phyloP scores from a whole-genome alignment of 2,329 filamentous ascomycete genomes.

The Keithomyces neogunnii region DNA sequence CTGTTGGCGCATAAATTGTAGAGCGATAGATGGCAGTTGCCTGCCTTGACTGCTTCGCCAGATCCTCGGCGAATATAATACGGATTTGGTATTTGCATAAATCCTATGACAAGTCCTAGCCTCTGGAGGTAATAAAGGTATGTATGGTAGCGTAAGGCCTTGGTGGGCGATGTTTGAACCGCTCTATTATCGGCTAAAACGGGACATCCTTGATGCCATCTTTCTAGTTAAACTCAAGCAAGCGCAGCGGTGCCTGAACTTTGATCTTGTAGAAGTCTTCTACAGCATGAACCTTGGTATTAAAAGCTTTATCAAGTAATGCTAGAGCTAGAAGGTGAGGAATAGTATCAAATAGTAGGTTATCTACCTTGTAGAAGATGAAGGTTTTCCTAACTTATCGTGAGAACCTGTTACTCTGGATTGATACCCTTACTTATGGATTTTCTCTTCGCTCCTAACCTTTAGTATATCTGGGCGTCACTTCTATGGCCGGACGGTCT shows the following conservation, averaged over 20 bases:
- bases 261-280: slow-evolving; percentile 3
- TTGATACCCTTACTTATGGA: neutral
- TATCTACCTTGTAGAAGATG: slow-evolving; percentile 5
- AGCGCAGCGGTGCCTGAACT: neutral
- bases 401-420: neutral
- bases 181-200: neutral
- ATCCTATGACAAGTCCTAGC: neutral
- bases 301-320: neutral
- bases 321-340: slow-evolving; percentile 1
- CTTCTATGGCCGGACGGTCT: slow-evolving; percentile 3
- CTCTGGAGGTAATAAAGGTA: slow-evolving; percentile 1
- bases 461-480: slow-evolving; percentile 4
- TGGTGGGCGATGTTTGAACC: slow-evolving; percentile 29
- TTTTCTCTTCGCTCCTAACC: slow-evolving; percentile 5
- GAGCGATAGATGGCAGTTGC: too few species aligned
- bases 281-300: slow-evolving; percentile 1
- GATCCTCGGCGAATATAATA: neutral
- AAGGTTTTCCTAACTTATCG: neutral
- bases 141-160: neutral
- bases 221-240: neutral
- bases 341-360: slow-evolving; percentile 2
- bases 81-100: neutral
- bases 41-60: neutral
- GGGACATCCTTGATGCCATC: neutral
- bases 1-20: too few species aligned